phyloP scores from a whole-genome alignment of 192 early-diverging fungal species.

The Mortierella antarctica region DNA sequence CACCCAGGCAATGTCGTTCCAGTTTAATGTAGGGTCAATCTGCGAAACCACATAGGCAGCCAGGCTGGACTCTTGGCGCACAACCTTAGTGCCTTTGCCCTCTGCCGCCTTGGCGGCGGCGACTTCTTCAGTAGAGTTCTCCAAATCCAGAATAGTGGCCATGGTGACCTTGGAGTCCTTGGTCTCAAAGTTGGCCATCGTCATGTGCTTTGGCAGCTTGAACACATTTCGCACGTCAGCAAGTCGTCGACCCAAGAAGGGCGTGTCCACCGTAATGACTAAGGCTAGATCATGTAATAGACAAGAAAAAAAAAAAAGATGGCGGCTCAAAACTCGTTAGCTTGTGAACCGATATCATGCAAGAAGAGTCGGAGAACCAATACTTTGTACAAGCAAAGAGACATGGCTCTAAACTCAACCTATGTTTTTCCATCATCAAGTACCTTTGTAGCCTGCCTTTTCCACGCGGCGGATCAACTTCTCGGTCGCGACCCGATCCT shows the following conservation, averaged over 20 bases:
- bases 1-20: conserved; percentile 93
- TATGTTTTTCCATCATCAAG: neutral
- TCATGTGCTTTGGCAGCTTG: conserved; percentile 69
- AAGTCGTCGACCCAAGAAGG: conserved; percentile 75
- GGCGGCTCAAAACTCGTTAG: neutral
- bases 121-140: conserved; percentile 35
- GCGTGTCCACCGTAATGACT: conserved; percentile 88
- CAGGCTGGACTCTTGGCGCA: conserved; percentile 45
- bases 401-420: neutral
- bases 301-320: conserved; percentile 7
- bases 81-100: neutral
- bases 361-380: neutral
- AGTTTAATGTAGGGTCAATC: conserved; percentile 87
- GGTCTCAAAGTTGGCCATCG: conserved; percentile 72
- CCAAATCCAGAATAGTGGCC: conserved; percentile 41
- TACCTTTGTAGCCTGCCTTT: conserved; percentile 78
- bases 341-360: neutral
- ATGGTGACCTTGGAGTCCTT: conserved; percentile 53
- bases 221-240: conserved; percentile 87
- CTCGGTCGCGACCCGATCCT: conserved; percentile 72
- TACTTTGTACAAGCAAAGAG: neutral
- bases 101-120: conserved; percentile 64
- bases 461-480: conserved; percentile 79
- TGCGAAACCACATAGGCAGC: conserved; percentile 70
- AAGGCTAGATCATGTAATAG: conserved; percentile 45